Conservation (phyloP, 495 filamentous ascomycete species). For the Platismatia glauca region DNA sequence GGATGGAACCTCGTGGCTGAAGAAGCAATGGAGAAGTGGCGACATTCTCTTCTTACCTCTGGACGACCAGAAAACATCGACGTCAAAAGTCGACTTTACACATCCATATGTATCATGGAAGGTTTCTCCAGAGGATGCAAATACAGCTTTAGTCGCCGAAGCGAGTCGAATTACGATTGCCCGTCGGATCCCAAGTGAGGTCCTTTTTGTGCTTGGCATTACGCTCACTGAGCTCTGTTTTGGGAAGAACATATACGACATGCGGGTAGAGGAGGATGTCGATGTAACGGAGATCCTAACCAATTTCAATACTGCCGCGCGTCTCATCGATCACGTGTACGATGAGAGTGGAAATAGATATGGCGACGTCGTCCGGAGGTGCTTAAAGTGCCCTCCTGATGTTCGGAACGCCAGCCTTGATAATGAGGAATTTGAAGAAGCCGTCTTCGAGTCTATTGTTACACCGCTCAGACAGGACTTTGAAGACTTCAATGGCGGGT, state of each 20-base stretch:
- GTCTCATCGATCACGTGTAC: constrained; percentile 23
- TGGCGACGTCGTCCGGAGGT: constrained; percentile 26
- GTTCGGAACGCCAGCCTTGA: constrained; percentile 20
- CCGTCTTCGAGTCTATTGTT: constrained; percentile 22
- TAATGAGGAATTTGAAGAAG: constrained; percentile 23
- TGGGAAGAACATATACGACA: constrained; percentile 21
- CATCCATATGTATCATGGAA: neutral
- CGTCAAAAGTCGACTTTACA: neutral
- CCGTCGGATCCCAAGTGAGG: constrained; percentile 23
- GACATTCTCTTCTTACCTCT: constrained; percentile 24
- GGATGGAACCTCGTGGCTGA: constrained; percentile 29
- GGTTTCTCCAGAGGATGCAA: neutral
- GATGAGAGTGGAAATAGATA: constrained; percentile 26
- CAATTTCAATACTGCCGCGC: constrained; percentile 26
- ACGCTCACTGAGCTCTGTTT: constrained; percentile 29
- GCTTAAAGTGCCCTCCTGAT: constrained; percentile 23
- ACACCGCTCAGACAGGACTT: constrained; percentile 16
- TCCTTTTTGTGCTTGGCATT: constrained; percentile 29
- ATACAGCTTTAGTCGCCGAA: neutral
- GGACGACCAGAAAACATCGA: neutral
- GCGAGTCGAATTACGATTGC: neutral
- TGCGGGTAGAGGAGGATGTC: constrained; percentile 23
- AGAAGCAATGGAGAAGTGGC: constrained; percentile 23
- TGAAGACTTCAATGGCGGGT: constrained; percentile 8
- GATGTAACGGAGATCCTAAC: constrained; percentile 19